Evolutionary conservation across 2,329 filamentous ascomycete species (phyloP), one percentile per base, ranked within the genome.

Genomic region (Pseudocercospora macadamiae): DNA sequence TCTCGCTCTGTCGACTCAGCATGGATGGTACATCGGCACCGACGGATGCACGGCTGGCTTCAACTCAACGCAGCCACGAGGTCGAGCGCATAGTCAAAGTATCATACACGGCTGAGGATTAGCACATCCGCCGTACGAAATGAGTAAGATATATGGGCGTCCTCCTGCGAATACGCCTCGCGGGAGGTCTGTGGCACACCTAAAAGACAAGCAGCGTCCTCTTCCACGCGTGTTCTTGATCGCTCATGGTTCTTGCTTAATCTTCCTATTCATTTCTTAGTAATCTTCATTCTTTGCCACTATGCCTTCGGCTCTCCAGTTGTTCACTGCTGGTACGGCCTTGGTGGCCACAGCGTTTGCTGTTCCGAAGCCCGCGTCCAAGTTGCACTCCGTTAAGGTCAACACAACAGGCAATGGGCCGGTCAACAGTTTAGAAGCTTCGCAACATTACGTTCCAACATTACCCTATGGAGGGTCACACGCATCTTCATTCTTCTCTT

Each of bases 381-480:
- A 9, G 7, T n/a, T 21, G 3, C 21, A 47, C 42, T 19, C 34
- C 19, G 54, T 45, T 5, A 51, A 23, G n/a, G 34, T 34, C n/a
- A 56, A 56, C 21, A 56, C 45, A 10, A 51, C 54, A 18, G 36
- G 45, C 16, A 56, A 56, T 45, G 37, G 18, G 4, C 54, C 54
- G 8, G 18, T 18, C 18, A 51, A 34, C 47, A 39, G 21, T 10
- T 51, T 14, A n/a, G 45, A 51, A 30, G 34, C 23, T 5, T 18
- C 12, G 10, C 42, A 47, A 25, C 42, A 23, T 9, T 47, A 47
- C 23, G 9, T 21, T 28, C n/a, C 42, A n/a, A 47, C 42, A 25
- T 21, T 25, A 16, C 42, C 42, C 26, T 16, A 26, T n/a, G 67
- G 64, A 14, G 67, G 67, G 9, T 21, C 36, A 9, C 61, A 51